Evolutionary conservation across 75 land plant genomes (phyloP), one percentile per base, ranked within the genome.

Genomic region (Pinus taeda): DNA sequence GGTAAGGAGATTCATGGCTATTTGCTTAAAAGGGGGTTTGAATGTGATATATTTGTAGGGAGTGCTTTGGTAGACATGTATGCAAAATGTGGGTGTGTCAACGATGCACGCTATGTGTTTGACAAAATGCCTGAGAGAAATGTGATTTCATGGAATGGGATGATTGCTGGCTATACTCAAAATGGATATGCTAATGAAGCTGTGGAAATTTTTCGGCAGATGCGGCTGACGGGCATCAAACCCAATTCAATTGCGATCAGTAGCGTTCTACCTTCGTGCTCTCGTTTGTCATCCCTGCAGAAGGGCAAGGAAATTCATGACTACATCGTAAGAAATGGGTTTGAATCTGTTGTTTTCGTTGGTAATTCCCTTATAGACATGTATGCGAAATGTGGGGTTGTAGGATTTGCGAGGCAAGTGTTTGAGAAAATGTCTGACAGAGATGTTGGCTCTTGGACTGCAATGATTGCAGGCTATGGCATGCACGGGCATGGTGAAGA

Each of bases 31-130:
- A 70, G 71, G 73, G 92, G 94, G 29, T 75, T 88, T 57, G 88
- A 69, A 37, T 71, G 24, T n/a, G 92, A 87, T 75, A 36, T 57
- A 61, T 90, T 76, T 83, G 89, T 88, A 60, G 90, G 85, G 70
- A 91, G 87, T 88, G 90, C 94, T 29, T 81, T 90, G 4, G 79
- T 87, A 75, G 88, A 90, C 69, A 85, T 90, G 62, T 88, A 88
- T 58, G 86, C 86, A 26, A 88, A 88, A 72, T 88, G 87, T 64
- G 83, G 85, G 59, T 53, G 79, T 57, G 29, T 65, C 18, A 60
- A 57, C 5, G 83, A 67, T 63, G 83, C 81, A 15, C 67, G 39
- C 58, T 33, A 59, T 17, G 82, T 84, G 39, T 90, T 88, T 76
- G 57, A 65, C 69, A 70, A 74, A 21, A 86, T 88, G 80, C 75